Evolutionary conservation across 1,284 basidiomycete species (phyloP).

Genomic region (Moniliella sp.): DNA sequence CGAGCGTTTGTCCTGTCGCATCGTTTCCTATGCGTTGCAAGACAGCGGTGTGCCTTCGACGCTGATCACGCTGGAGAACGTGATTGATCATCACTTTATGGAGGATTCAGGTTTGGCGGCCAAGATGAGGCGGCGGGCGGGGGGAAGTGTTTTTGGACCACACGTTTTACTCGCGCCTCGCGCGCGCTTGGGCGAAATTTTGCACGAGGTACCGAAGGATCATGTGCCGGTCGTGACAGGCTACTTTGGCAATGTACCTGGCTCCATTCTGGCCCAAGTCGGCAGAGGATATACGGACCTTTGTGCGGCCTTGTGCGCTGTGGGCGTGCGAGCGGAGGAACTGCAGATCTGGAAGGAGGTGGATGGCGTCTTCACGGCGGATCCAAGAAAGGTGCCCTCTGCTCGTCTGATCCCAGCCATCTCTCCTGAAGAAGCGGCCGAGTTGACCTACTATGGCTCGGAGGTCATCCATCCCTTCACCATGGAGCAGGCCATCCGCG

Average conservation of each 20-base stretch:
- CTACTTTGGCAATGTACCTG: slow-evolving; percentile 88
- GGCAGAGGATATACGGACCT: slow-evolving; percentile 94
- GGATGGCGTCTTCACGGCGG: slow-evolving; percentile 97
- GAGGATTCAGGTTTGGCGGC: slow-evolving; percentile 13
- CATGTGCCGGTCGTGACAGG: slow-evolving; percentile 40
- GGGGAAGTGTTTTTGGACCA: slow-evolving; percentile 48
- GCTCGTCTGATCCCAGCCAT: slow-evolving; percentile 77
- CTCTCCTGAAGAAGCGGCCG: slow-evolving; percentile 86
- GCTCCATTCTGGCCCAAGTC: slow-evolving; percentile 73
- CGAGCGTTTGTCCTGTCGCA: slow-evolving; percentile 70
- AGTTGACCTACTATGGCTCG: slow-evolving; percentile 90
- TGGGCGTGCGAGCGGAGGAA: slow-evolving; percentile 63
- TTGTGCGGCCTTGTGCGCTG: slow-evolving; percentile 68
- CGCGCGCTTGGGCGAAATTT: slow-evolving; percentile 55
- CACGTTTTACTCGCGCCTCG: slow-evolving; percentile 64
- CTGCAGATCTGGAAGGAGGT: slow-evolving; percentile 99
- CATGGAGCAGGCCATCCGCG: slow-evolving; percentile 90
- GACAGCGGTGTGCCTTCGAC: slow-evolving; percentile 46
- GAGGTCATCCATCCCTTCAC: slow-evolving; percentile 99
- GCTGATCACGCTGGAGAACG: slow-evolving; percentile 80
- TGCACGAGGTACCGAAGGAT: slow-evolving; percentile 56
- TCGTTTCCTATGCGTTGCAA: slow-evolving; percentile 67
- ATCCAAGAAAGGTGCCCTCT: slow-evolving; percentile 77
- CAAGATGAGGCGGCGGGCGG: slow-evolving; percentile 15
- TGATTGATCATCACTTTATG: slow-evolving; percentile 35